Evolutionary conservation across 2,329 filamentous ascomycete genomes (phyloP).

Genomic region (Colletotrichum viniferum): DNA sequence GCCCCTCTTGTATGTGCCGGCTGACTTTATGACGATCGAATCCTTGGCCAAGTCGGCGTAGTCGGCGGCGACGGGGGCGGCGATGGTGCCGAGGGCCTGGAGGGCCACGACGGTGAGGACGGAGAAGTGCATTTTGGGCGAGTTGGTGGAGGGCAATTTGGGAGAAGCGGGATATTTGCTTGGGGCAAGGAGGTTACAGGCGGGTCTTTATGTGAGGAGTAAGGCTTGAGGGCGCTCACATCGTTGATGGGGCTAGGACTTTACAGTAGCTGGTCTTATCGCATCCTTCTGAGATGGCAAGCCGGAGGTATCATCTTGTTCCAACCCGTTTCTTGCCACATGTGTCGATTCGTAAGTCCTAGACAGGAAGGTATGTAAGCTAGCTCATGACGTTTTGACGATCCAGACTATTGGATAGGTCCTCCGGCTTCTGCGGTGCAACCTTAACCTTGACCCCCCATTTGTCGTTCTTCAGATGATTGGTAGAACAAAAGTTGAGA

Average conservation of each 20-base stretch:
- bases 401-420: background rate
- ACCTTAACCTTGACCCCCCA: background rate
- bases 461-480: accelerated
- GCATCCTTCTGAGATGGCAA: background rate
- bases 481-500: background rate
- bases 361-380: background rate
- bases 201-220: background rate
- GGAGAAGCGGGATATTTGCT: background rate
- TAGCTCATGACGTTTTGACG: background rate
- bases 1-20: background rate
- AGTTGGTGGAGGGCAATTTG: no score
- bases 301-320: background rate
- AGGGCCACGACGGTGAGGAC: background rate
- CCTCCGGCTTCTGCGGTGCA: background rate
- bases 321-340: background rate
- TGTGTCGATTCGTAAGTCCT: background rate
- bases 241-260: accelerated
- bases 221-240: background rate
- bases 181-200: background rate
- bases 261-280: background rate
- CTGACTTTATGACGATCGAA: background rate
- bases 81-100: slow-evolving; percentile 7
- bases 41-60: background rate
- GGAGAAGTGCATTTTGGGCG: background rate
- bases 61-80: background rate